Conservation (phyloP, 805 yeast species). For the Kazachstania psychrophila region DNA sequence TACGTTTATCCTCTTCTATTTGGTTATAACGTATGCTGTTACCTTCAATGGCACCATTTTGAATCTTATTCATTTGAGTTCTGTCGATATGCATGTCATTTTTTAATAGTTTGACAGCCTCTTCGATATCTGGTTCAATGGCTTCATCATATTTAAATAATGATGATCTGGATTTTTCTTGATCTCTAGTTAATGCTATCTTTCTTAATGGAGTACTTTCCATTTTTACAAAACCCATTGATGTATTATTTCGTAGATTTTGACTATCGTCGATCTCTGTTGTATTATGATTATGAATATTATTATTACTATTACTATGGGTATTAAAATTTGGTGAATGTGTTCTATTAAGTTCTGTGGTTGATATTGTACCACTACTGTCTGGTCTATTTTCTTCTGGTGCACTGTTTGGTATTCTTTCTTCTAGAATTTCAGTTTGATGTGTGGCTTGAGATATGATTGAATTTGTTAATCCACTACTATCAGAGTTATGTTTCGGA, state of each 20-base stretch:
- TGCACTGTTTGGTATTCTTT: neutral
- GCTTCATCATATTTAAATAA: constrained; percentile 5
- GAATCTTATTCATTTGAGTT: constrained; percentile 4
- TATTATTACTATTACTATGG: too few relatives aligned
- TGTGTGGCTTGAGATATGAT: neutral
- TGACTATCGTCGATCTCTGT: too few relatives aligned
- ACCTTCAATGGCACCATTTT: neutral
- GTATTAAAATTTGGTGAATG: too few relatives aligned
- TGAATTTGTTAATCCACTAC: neutral
- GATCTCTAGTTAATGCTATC: neutral
- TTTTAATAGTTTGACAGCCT: constrained; percentile 20
- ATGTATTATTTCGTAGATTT: too few relatives aligned
- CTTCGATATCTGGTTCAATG: constrained; percentile 19
- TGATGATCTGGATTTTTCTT: constrained; percentile 1
- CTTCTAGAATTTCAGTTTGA: neutral
- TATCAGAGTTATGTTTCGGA: too few relatives aligned
- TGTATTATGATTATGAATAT: too few relatives aligned
- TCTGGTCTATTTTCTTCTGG: neutral
- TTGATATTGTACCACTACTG: neutral
- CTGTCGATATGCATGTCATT: constrained; percentile 9
- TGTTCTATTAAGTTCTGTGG: neutral
- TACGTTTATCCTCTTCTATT: neutral
- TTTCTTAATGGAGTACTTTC: neutral
- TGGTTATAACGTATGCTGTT: neutral
- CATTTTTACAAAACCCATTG: too few relatives aligned